Evolutionary conservation across 225 moss, liverwort and hornwort genomes (phyloP), one percentile per base, ranked within the genome.

Genomic region (Bryoerythrophyllum caledonicum): DNA sequence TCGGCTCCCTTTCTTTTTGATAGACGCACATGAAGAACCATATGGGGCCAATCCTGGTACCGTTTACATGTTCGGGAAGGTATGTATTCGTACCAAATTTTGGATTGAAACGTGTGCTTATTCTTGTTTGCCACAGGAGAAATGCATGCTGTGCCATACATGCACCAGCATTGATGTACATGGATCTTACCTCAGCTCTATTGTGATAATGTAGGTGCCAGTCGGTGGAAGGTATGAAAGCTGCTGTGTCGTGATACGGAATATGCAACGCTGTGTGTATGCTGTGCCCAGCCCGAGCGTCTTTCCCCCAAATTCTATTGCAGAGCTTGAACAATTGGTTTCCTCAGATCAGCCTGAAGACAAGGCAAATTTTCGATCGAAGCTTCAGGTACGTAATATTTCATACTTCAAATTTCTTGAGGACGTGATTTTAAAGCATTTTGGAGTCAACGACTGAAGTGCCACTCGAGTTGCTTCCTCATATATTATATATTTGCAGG

Each of bases 41-140:
- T 95, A 85, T 68, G 95, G 94, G 37, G 79, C 87, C 26, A 93
- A 90, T 77, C 88, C 95, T 16, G 99, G 95, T 3, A 95, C 85
- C 10, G 63, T 99, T 49, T 99, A 90, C 64, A 82, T 99, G 52
- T 99, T 99, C 65, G 99, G 99, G 63, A 99, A 99, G 93, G 96
- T 92, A 14, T 75, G 55, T 56, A 8, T 27, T 10, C 35, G 48
- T 49, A 48, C 57, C 43, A 12, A 20, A 48, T 64, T 64, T 43
- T 57, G 20, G 26, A 76, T 61, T 37, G 25, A 51, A 11, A 72
- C 19, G 13, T 66, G 21, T 26, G 1, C 43, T 43, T 60, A 9
- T 25, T 41, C 12, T 20, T 43, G 21, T 30, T 53, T 49, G 48
- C 17, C 56, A 57, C 40, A 24, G 38, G n/a, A 25, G 62, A 52